A percentile compares a stretch with the other conserved stretches of the same genome.
Conservation (phyloP, 176 grass and related monocot genomes). For the Carex kokanica region DNA sequence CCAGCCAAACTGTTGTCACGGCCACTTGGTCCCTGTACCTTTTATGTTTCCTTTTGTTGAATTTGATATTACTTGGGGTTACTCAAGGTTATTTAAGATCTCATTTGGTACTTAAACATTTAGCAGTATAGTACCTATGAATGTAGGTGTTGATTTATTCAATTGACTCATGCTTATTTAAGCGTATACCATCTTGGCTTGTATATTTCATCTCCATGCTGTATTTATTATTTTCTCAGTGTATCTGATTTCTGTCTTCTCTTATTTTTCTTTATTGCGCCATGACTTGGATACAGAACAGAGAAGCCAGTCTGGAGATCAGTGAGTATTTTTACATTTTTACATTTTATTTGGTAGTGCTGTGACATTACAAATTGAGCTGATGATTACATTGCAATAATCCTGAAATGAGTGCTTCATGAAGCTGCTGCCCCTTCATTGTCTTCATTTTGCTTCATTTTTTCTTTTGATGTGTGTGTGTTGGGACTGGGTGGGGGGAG, state of each 20-base stretch:
- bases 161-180: not conserved
- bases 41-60: not conserved
- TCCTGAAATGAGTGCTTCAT: not conserved
- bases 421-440: not conserved
- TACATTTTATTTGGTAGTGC: not conserved
- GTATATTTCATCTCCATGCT: not conserved
- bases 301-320: slow-evolving; percentile 77
- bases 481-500: too few species aligned
- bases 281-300: slow-evolving; percentile 47
- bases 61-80: not conserved
- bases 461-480: not conserved
- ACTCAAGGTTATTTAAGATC: not conserved
- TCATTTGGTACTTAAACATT: not conserved
- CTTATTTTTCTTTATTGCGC: slow-evolving; percentile 17
- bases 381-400: not conserved
- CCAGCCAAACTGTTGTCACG: not conserved
- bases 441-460: not conserved
- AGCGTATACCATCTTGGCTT: not conserved
- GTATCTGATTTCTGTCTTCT: slow-evolving; percentile 6
- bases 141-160: not conserved
- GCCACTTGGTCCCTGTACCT: not conserved
- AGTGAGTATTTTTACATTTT: slow-evolving; percentile 46
- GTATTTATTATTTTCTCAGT: not conserved
- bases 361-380: not conserved
- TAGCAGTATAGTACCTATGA: not conserved